A percentile compares a stretch with the other conserved stretches of the same genome.
phyloP scores from a whole-genome alignment of 2,329 filamentous ascomycete genomes.

The Penicillium sp. region DNA sequence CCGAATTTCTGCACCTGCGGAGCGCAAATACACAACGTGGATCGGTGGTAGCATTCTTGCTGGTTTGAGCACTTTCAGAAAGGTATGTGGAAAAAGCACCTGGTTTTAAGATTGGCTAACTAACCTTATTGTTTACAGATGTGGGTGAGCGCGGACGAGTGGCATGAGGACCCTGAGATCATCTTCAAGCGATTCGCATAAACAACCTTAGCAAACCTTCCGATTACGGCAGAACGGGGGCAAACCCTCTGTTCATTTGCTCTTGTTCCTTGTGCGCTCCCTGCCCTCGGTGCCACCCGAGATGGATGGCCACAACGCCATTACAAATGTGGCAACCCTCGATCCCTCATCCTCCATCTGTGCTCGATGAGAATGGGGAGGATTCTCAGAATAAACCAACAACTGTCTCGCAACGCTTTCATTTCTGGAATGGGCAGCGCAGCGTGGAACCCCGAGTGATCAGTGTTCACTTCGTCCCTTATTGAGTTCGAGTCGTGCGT shows the following conservation, averaged over 20 bases:
- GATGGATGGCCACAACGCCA: slow-evolving; percentile 5
- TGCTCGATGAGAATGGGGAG: slow-evolving; percentile 10
- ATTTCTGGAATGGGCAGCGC: slow-evolving; percentile 13
- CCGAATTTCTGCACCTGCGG: slow-evolving; percentile 97
- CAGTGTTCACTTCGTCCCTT: slow-evolving; percentile 22
- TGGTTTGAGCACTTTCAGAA: slow-evolving; percentile 95
- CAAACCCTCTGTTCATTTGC: neutral
- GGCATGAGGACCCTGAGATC: slow-evolving; percentile 99
- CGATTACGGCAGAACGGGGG: neutral
- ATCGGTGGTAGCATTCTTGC: slow-evolving; percentile 97
- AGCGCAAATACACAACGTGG: slow-evolving; percentile 99
- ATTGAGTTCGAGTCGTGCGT: slow-evolving; percentile 24
- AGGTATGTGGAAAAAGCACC: slow-evolving; percentile 62
- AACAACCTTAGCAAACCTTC: slow-evolving; percentile 20
- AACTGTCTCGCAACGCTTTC: slow-evolving; percentile 10
- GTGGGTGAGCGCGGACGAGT: slow-evolving; percentile 99
- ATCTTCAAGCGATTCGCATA: slow-evolving; percentile 98
- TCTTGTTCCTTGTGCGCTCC: neutral
- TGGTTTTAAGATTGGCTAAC: neutral
- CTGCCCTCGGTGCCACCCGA: neutral
- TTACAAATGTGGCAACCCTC: slow-evolving; percentile 9
- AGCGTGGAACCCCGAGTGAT: slow-evolving; percentile 12
- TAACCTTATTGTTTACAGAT: slow-evolving; percentile 66
- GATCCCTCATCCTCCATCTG: neutral
- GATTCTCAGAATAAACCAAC: slow-evolving; percentile 7